Evolutionary conservation across 1,284 basidiomycete species (phyloP), one percentile per base, ranked within the genome.

Genomic region (Spongispora temasekensis): DNA sequence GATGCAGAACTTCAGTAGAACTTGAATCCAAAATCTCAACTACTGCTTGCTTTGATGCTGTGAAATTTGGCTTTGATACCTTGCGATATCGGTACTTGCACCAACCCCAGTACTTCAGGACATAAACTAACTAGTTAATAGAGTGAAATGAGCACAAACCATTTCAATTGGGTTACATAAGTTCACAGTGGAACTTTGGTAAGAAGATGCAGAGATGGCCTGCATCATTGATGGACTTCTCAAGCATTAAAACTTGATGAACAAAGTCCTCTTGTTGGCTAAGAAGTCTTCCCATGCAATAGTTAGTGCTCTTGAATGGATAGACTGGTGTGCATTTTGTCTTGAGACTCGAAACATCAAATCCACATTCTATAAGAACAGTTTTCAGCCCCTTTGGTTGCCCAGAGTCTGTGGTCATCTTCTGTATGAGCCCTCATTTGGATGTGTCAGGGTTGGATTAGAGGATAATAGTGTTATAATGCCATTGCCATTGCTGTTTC

Each of bases 161-260:
- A 44, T 44, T 44, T 44, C 42, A 25, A 44, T 44, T 25, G 42
- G 42, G 6, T 44, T 44, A n/a, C n/a, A n/a, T n/a, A 25, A 44
- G 23, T 44, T 44, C 42, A 15, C 42, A 44, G 12, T 44, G 42
- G 12, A 44, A 42, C 40, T 42, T 42, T 4, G 40, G 40, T 21
- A 42, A 42, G 9, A 42, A 42, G 19, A 42, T 42, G 42, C 42
- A 44, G 8, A 44, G 42, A 12, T 44, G 42, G n/a, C 23, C 42
- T 25, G 42, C 42, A 44, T 44, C 23, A 15, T 44, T 44, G 42
- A 44, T 44, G 23, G 13, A 6, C 13, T 10, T 15, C 93, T 42
- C 40, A 7, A 42, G 40, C 40, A 48, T 48, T n/a, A 9, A 48
- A 30, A 48, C 17, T n/a, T 48, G 46, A 52, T 52, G 9, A 13